Evolutionary conservation across 768 basidiomycete genomes (phyloP).

Genomic region (Agaricus blazei): DNA sequence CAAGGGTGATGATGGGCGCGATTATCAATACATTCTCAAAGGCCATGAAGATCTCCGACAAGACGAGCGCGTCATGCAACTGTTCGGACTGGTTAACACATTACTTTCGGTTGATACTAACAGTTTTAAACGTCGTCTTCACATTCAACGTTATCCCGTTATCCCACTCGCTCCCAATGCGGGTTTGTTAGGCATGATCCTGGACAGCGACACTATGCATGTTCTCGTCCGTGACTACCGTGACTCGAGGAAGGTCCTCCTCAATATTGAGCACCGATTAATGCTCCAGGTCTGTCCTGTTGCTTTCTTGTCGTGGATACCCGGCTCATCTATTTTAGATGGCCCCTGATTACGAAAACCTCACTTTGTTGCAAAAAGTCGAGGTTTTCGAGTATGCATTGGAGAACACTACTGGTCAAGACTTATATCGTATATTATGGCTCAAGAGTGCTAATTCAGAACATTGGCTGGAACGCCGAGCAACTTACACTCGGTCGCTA

Average conservation of each 20-base stretch:
- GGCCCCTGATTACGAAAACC: conserved; percentile 97
- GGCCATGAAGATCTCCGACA: conserved; percentile 99
- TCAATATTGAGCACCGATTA: conserved; percentile 96
- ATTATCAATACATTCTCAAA: conserved; percentile 90
- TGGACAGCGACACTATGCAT: conserved; percentile 92
- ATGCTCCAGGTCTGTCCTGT: conserved; percentile 79
- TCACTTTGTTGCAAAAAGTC: conserved; percentile 93
- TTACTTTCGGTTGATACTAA: conserved; percentile 88
- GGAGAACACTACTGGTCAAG: conserved; percentile 98
- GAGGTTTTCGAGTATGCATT: conserved; percentile 99
- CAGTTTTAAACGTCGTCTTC: conserved; percentile 93
- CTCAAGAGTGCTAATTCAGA: conserved; percentile 93
- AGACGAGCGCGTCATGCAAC: conserved; percentile 98
- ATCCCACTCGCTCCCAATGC: conserved; percentile 95
- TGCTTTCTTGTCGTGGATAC: not conserved
- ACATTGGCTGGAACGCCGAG: conserved; percentile 95
- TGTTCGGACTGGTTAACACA: conserved; percentile 96
- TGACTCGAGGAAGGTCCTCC: conserved; percentile 90
- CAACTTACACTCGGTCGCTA: conserved; percentile 92
- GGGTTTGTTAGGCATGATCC: conserved; percentile 92
- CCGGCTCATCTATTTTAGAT: conserved; percentile 50
- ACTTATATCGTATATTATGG: conserved; percentile 95
- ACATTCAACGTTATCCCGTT: conserved; percentile 89
- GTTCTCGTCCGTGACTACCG: conserved; percentile 95
- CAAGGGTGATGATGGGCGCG: conserved; percentile 87